Evolutionary conservation across 495 filamentous ascomycete species (phyloP).

Genomic region (Podospora conica): DNA sequence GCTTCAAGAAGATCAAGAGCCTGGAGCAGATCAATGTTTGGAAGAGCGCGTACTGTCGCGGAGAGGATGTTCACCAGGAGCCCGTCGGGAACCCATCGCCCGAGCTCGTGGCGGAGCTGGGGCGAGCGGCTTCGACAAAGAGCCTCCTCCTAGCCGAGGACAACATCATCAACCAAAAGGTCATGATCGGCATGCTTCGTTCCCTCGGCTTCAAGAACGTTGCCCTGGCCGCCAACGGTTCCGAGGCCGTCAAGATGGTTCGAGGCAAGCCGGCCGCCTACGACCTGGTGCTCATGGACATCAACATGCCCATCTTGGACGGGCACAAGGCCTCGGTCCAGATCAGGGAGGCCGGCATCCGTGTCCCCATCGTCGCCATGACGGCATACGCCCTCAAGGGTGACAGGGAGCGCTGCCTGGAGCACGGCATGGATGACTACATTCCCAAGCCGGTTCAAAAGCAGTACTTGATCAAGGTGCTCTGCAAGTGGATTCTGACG

Average conservation of each 20-base stretch:
- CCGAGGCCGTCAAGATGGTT: slow-evolving; percentile 50
- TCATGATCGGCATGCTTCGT: slow-evolving; percentile 54
- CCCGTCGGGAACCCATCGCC: slow-evolving; percentile 13
- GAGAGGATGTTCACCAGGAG: slow-evolving; percentile 6
- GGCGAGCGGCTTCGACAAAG: slow-evolving; percentile 28
- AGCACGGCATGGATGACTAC: slow-evolving; percentile 58
- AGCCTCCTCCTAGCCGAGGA: slow-evolving; percentile 53
- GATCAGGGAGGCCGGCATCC: slow-evolving; percentile 33
- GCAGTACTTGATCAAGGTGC: slow-evolving; percentile 30
- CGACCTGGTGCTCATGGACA: slow-evolving; percentile 51
- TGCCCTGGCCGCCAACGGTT: slow-evolving; percentile 50
- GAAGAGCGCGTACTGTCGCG: slow-evolving; percentile 10
- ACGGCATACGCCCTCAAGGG: slow-evolving; percentile 60
- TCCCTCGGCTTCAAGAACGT: slow-evolving; percentile 49
- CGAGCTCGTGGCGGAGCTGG: slow-evolving; percentile 17
- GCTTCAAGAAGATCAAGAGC: slow-evolving; percentile 41
- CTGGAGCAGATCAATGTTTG: slow-evolving; percentile 26
- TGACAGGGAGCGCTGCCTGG: slow-evolving; percentile 51
- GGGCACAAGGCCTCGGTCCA: slow-evolving; percentile 35
- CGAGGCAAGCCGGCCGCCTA: slow-evolving; percentile 46
- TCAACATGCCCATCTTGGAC: slow-evolving; percentile 47
- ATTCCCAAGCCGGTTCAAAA: slow-evolving; percentile 55
- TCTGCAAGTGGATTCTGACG: slow-evolving; percentile 41
- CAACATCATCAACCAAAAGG: slow-evolving; percentile 58
- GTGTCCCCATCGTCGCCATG: slow-evolving; percentile 56